These are phyloP conservation scores for Triticum turgidum DNA, from an alignment of 176 grass and related monocot genomes.

Conservation along the genomic window DNA sequence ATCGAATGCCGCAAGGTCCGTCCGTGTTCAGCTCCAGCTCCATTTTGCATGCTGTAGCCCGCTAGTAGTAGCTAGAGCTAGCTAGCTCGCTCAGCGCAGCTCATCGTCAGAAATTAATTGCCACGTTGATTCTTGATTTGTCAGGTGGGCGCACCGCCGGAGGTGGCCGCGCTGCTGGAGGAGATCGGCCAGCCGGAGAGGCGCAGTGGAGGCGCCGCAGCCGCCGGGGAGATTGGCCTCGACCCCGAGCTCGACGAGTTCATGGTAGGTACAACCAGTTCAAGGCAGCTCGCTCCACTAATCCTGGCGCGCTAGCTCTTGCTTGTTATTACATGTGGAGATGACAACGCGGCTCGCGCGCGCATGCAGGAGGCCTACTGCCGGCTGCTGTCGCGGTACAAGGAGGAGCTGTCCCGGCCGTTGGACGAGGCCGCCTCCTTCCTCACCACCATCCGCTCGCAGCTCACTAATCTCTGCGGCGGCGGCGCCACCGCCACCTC, in stretches of 20 bases:
- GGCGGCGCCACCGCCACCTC: constrained; percentile 28
- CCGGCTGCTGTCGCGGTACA: constrained; percentile 68
- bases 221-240: constrained; percentile 45
- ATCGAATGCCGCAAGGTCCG: constrained; percentile 94
- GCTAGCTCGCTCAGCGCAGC: neutral
- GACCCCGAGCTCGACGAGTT: constrained; percentile 98
- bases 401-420: constrained; percentile 87
- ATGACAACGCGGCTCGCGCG: neutral
- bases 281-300: neutral
- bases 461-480: constrained; percentile 76
- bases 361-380: constrained; percentile 76
- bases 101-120: neutral
- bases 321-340: constrained; percentile 62
- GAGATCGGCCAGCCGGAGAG: constrained; percentile 63
- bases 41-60: constrained; percentile 24
- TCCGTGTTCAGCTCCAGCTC: constrained; percentile 21
- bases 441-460: constrained; percentile 76
- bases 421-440: constrained; percentile 91
- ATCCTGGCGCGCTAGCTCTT: neutral
- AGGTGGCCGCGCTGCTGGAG: constrained; percentile 81
- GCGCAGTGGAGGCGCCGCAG: neutral
- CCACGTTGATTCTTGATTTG: constrained; percentile 32
- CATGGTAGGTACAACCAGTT: constrained; percentile 56
- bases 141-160: constrained; percentile 83
- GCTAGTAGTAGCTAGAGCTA: constrained; percentile 20